These are phyloP conservation scores for Elongisporangium prolatum DNA, from an alignment of 352 stramenopile genomes.

Conservation along the genomic window DNA sequence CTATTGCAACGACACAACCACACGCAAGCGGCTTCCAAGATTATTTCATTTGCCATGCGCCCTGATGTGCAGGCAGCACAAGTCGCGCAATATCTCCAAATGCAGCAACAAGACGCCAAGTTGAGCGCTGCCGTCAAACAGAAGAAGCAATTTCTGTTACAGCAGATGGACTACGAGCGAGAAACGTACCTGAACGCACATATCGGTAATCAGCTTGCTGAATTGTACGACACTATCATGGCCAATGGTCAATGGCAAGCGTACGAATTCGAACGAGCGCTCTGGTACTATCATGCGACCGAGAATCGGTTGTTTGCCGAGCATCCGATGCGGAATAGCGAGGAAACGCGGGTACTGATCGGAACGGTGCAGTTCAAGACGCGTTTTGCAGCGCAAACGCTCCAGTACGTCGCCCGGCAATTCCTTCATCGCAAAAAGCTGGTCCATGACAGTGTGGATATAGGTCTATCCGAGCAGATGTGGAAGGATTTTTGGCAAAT, in stretches of 20 bases:
- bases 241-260: slow-evolving; percentile 45
- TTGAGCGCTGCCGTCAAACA: slow-evolving; percentile 22
- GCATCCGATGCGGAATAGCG: slow-evolving; percentile 50
- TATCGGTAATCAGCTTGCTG: slow-evolving; percentile 32
- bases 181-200: slow-evolving; percentile 49
- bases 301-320: slow-evolving; percentile 32
- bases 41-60: slow-evolving; percentile 51
- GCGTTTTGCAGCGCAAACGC: slow-evolving; percentile 24
- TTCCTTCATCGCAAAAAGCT: slow-evolving; percentile 10
- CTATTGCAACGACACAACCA: slow-evolving; percentile 58
- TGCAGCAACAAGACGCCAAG: slow-evolving; percentile 31
- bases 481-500: slow-evolving; percentile 11
- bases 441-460: slow-evolving; percentile 5
- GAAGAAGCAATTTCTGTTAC: slow-evolving; percentile 55
- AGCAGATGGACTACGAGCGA: slow-evolving; percentile 57
- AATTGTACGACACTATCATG: slow-evolving; percentile 46
- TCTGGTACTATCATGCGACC: slow-evolving; percentile 57
- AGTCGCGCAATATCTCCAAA: slow-evolving; percentile 28
- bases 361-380: slow-evolving; percentile 29
- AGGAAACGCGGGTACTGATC: slow-evolving; percentile 37
- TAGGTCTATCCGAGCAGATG: slow-evolving; percentile 14
- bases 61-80: slow-evolving; percentile 51
- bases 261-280: slow-evolving; percentile 51
- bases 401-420: slow-evolving; percentile 28
- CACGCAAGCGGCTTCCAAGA: slow-evolving; percentile 35